Conservation (phyloP, 352 stramenopile species). For the Pythium myriotylum region DNA sequence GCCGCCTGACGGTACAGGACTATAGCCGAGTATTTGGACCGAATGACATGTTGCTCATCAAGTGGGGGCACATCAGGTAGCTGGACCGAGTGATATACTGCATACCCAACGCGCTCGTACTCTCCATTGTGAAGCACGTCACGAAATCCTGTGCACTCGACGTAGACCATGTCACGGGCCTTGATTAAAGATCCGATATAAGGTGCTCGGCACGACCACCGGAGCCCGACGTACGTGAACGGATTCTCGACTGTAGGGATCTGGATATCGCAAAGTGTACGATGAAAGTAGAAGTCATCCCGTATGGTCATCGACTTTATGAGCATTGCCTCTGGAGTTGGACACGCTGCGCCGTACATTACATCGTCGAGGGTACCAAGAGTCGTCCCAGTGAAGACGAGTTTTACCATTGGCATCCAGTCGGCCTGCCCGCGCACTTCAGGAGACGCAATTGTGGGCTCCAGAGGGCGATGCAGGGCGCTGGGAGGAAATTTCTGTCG, state of each 20-base stretch:
- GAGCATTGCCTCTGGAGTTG: constrained; percentile 32
- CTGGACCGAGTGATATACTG: constrained; percentile 40
- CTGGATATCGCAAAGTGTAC: constrained; percentile 44
- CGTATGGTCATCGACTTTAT: constrained; percentile 35
- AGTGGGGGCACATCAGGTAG: constrained; percentile 37
- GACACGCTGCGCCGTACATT: constrained; percentile 54
- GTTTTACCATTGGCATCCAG: constrained; percentile 41
- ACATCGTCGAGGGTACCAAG: constrained; percentile 59
- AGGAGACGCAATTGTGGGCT: background rate
- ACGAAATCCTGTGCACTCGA: constrained; percentile 43
- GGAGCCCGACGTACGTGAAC: no score
- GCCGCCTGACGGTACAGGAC: constrained; percentile 42
- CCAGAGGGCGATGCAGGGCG: constrained; percentile 2
- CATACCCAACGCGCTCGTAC: constrained; percentile 35
- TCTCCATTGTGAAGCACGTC: background rate
- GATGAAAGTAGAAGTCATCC: constrained; percentile 26
- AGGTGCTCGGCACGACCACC: constrained; percentile 14
- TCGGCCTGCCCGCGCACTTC: constrained; percentile 9
- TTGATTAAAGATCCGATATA: constrained; percentile 27
- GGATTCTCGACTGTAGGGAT: constrained; percentile 32
- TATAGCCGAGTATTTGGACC: constrained; percentile 50
- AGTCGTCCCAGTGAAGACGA: constrained; percentile 55
- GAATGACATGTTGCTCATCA: constrained; percentile 37
- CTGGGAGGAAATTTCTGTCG: constrained; percentile 6
- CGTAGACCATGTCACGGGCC: constrained; percentile 47